Base-by-base conservation (phyloP, 768 basidiomycete species). In the Tylopilus balloui region DNA sequence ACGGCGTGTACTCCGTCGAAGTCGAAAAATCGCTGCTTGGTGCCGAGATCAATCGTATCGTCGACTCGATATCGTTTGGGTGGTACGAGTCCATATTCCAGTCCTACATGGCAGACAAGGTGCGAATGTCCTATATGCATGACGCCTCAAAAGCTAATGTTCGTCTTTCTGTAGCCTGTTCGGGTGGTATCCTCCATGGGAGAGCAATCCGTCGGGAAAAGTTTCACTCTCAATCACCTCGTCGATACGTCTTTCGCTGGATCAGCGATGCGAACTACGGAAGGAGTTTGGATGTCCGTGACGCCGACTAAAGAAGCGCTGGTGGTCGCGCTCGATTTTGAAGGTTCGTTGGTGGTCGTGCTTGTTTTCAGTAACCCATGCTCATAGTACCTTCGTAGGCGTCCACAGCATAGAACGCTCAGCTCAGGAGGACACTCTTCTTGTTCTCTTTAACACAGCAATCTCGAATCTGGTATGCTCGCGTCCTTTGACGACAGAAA, bases 141-240 rank as follows among this genome's bases (percentile, higher is more conserved):
- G 19, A 32, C 15, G 0, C 4, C 6, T 25, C 10, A 1, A 21
- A 3, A 36, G 11, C 27, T 45, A 1, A 47, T 34, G 31, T 39
- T 53, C 1, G 0, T 11, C 3, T 34, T 42, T 47, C 43, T 19
- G 13, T 45, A 83, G 78, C 78, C 79, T 10, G 82, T 83, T 14
- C 78, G 75, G 45, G 81, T 83, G 4, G 79, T 83, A 2, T 82
- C 82, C 0, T 83, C 81, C 1, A 84, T 83, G 81, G 81, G 80
- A 6, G 81, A 82, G 56, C 82, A 83, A 60, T 82, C 80, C 0
- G 80, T 84, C 1, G 82, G 81, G 6, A 83, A 83, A 53, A 78
- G 75, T 35, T 83, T 73, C 45, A 59, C 76, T 0, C 63, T 83
- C 20, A 81, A 83, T 49, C 82, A 83, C 51, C 66, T 84, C n/a